phyloP scores from a whole-genome alignment of 257 asterid species.

The Petunia secreta region DNA sequence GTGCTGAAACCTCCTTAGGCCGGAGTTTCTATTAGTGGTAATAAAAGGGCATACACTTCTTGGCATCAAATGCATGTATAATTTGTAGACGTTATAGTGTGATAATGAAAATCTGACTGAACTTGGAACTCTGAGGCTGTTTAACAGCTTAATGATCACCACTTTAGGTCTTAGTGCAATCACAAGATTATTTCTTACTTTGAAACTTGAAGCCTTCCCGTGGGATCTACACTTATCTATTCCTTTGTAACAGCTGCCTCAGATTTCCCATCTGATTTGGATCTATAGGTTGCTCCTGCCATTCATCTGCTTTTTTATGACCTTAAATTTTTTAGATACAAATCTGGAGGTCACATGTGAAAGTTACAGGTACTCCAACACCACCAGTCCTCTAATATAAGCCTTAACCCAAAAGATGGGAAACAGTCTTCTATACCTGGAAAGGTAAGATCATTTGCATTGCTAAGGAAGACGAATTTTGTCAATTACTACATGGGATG shows the following conservation, averaged over 20 bases:
- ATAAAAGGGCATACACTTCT: no score
- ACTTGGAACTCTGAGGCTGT: background rate
- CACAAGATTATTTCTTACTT: background rate
- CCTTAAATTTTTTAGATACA: background rate
- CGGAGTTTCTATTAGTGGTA: background rate
- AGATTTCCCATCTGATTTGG: conserved; percentile 4
- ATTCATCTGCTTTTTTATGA: conserved; percentile 1
- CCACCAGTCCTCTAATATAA: background rate
- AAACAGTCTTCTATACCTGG: background rate
- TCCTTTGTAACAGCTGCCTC: background rate
- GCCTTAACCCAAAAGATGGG: background rate
- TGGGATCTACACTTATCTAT: background rate
- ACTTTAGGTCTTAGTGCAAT: background rate
- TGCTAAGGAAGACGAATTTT: conserved; percentile 10
- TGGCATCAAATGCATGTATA: background rate
- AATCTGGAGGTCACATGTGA: conserved; percentile 17
- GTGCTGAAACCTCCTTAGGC: background rate
- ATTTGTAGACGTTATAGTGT: background rate
- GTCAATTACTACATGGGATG: background rate
- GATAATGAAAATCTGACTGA: background rate
- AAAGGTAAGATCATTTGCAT: background rate
- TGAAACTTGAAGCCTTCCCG: background rate
- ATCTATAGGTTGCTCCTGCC: background rate
- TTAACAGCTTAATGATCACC: background rate
- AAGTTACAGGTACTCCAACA: background rate